Base-by-base conservation (phyloP, 1,284 basidiomycete genomes). In the Grifola frondosa region DNA sequence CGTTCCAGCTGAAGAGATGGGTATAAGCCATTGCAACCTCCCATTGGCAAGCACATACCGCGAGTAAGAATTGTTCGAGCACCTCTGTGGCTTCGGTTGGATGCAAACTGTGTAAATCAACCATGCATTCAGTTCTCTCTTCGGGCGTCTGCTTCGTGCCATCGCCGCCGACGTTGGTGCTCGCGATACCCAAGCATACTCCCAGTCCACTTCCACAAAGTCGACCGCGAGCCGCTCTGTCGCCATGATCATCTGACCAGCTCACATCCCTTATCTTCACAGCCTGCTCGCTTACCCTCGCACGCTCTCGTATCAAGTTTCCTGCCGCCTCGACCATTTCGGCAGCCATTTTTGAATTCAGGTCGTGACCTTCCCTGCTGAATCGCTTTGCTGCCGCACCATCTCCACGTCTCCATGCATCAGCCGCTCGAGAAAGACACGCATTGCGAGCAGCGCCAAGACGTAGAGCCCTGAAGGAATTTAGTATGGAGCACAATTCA, bases 371-470 rank as follows among this genome's bases (percentile, higher is more conserved):
- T 61, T 98, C 95, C 29, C 89, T 73, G 54, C 87, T 91, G 70
- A 95, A 97, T 35, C 92, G 76, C 64, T 97, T 96, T 17, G 96
- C 96, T 0, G 90, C 88, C 0, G 92, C 92, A 3, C 95, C 95
- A 54, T 99, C 95, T 4, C 95, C 94, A 10, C 90, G 78, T 33
- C 91, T 76, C 88, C 91, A 98, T 3, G 95, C 93, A 60, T 97
- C 93, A 1, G 96, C 93, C 5, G 96, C 96, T 32, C 92, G 83
- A 3, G 90, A 91, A n/a, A 99, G 76, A 60, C 91, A 96, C 10
- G 92, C 91, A 60, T 98, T 98, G 24, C 96, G 76, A 28, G 92
- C 91, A 6, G 93, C 90, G 30, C 93, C 94, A 6, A 98, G 81
- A 52, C 96, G 88, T 48, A 97, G 75, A 17, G 91, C 91, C 20